These are phyloP conservation scores for Penicillium expansum DNA, from an alignment of 2,329 filamentous ascomycete species.

Conservation along the genomic window DNA sequence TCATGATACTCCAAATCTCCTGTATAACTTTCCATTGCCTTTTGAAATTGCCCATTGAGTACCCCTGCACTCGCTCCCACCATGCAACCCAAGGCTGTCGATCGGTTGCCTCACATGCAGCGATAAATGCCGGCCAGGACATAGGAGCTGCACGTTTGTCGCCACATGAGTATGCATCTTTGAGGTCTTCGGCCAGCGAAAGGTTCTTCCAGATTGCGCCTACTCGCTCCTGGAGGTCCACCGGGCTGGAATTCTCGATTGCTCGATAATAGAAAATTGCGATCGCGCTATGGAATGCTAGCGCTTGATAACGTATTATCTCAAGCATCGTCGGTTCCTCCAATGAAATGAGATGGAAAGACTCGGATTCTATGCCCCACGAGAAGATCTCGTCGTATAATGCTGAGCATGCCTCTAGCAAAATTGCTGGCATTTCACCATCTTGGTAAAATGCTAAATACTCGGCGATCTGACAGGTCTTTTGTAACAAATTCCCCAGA, in stretches of 20 bases:
- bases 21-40: slow-evolving; percentile 21
- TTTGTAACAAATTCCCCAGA: slow-evolving; percentile 18
- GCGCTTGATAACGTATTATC: slow-evolving; percentile 14
- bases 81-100: slow-evolving; percentile 19
- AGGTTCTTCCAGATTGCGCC: slow-evolving; percentile 14
- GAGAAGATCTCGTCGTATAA: background rate
- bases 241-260: slow-evolving; percentile 8
- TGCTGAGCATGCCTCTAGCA: background rate
- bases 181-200: slow-evolving; percentile 18
- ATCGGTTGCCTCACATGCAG: slow-evolving; percentile 18
- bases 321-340: slow-evolving; percentile 5
- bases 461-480: slow-evolving; percentile 14
- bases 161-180: slow-evolving; percentile 9
- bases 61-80: slow-evolving; percentile 19
- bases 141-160: slow-evolving; percentile 19
- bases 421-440: background rate
- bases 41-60: slow-evolving; percentile 22
- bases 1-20: slow-evolving; percentile 19
- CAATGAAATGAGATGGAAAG: background rate
- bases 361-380: slow-evolving; percentile 7
- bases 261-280: slow-evolving; percentile 18
- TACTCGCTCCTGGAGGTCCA: slow-evolving; percentile 2
- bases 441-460: background rate
- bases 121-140: slow-evolving; percentile 26
- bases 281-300: slow-evolving; percentile 17